Percentiles rank a stretch among this genome's conserved stretches.
Evolutionary conservation across 805 yeast species (phyloP).

Genomic region (Yarrowia sp.): DNA sequence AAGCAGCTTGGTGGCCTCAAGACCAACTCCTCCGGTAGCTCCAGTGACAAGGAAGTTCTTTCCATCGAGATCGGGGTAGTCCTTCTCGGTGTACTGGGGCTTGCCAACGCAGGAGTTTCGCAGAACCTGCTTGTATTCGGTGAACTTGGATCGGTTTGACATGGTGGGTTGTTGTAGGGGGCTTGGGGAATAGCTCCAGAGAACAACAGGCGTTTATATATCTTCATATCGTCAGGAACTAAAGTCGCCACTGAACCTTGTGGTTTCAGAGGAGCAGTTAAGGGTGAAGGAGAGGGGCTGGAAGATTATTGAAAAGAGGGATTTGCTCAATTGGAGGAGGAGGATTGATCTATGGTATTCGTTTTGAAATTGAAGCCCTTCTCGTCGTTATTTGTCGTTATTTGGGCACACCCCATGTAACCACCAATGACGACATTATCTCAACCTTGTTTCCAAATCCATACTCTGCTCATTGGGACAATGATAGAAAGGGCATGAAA

Average conservation of each 20-base stretch:
- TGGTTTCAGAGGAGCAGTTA: neutral
- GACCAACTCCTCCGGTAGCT: conserved; percentile 39
- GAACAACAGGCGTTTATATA: conserved; percentile 11
- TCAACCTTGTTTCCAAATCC: conserved; percentile 1
- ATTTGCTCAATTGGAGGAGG: neutral
- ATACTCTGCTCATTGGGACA: neutral
- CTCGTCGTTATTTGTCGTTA: neutral
- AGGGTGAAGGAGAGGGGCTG: neutral
- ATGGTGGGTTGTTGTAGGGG: conserved; percentile 5
- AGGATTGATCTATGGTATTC: too few relatives aligned
- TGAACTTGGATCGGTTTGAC: conserved; percentile 18
- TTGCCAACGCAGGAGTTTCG: conserved; percentile 15
- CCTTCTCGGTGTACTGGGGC: conserved; percentile 47
- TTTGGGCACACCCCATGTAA: neutral
- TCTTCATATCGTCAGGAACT: neutral
- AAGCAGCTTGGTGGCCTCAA: conserved; percentile 26
- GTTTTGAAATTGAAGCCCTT: too few relatives aligned
- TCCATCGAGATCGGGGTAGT: conserved; percentile 49
- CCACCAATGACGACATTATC: conserved; percentile 7
- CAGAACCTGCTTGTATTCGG: conserved; percentile 27
- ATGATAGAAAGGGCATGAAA: neutral
- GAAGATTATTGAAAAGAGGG: neutral
- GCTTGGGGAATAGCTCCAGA: neutral
- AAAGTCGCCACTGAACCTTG: conserved; percentile 31
- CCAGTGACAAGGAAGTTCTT: conserved; percentile 43